These are phyloP conservation scores for Posidonia australis DNA, from an alignment of 106 monocot species.

Conservation along the genomic window DNA sequence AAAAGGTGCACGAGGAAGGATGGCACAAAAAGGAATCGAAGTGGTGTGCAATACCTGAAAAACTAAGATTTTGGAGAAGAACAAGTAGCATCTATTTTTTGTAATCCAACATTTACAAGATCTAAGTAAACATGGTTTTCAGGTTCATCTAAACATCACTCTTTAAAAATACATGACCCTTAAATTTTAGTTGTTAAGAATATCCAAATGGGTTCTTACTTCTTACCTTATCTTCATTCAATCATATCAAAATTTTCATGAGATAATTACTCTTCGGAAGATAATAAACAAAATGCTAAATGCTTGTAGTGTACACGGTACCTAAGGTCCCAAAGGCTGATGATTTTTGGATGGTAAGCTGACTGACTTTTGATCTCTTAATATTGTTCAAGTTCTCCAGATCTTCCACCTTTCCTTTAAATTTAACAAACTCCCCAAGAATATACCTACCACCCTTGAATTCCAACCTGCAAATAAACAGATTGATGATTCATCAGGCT, in stretches of 20 bases:
- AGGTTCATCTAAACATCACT: too few relatives aligned
- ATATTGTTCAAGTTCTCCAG: conserved; percentile 48
- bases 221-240: too few relatives aligned
- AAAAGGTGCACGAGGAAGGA: too few relatives aligned
- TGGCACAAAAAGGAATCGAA: too few relatives aligned
- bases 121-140: too few relatives aligned
- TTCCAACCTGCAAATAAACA: conserved; percentile 55
- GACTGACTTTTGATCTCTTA: conserved; percentile 84
- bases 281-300: neutral
- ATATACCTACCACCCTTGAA: conserved; percentile 52
- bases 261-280: neutral
- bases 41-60: too few relatives aligned
- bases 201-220: too few relatives aligned
- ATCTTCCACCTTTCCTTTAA: conserved; percentile 65
- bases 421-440: conserved; percentile 91
- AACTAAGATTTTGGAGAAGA: too few relatives aligned
- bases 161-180: too few relatives aligned
- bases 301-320: conserved; percentile 17
- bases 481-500: neutral
- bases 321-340: conserved; percentile 43
- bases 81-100: too few relatives aligned
- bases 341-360: conserved; percentile 51
- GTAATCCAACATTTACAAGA: too few relatives aligned
- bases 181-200: too few relatives aligned
- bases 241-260: neutral